Evolutionary conservation across 768 basidiomycete genomes (phyloP).

Genomic region (Leccinum disarticulatum): DNA sequence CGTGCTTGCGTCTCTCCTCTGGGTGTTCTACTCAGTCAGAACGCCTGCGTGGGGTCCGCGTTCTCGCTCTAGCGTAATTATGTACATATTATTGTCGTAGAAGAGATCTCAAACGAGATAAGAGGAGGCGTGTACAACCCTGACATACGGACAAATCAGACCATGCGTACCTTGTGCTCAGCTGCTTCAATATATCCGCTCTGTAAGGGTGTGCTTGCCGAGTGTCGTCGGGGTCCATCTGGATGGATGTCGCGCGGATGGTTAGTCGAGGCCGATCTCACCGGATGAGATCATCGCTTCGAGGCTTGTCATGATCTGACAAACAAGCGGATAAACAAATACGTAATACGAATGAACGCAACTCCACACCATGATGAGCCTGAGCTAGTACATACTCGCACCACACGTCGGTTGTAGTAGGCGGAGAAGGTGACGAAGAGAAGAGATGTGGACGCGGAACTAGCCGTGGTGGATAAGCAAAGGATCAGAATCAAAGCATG

Average conservation of each 20-base stretch:
- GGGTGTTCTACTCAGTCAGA: slow-evolving; percentile 6
- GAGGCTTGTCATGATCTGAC: slow-evolving; percentile 22
- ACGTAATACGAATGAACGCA: no score
- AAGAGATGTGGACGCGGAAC: no score
- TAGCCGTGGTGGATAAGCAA: slow-evolving; percentile 9
- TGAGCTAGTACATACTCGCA: no score
- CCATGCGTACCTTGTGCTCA: slow-evolving; percentile 53
- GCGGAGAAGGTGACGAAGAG: no score
- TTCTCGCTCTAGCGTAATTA: background rate
- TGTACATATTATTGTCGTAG: background rate
- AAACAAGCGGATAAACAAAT: no score
- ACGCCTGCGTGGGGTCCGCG: background rate
- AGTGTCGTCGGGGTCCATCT: slow-evolving; percentile 60
- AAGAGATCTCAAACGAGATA: no score
- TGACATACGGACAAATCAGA: no score
- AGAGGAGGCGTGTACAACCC: no score
- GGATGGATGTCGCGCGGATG: slow-evolving; percentile 61
- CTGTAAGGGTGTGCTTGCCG: slow-evolving; percentile 75
- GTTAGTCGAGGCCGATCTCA: slow-evolving; percentile 79
- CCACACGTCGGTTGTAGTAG: no score
- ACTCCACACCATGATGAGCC: no score
- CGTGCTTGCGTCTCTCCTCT: background rate
- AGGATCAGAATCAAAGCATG: slow-evolving; percentile 31
- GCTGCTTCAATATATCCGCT: slow-evolving; percentile 65
- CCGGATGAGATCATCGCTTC: slow-evolving; percentile 77